Base-by-base conservation (phyloP, 305 asterid genomes). In the Fraxinus sp. region DNA sequence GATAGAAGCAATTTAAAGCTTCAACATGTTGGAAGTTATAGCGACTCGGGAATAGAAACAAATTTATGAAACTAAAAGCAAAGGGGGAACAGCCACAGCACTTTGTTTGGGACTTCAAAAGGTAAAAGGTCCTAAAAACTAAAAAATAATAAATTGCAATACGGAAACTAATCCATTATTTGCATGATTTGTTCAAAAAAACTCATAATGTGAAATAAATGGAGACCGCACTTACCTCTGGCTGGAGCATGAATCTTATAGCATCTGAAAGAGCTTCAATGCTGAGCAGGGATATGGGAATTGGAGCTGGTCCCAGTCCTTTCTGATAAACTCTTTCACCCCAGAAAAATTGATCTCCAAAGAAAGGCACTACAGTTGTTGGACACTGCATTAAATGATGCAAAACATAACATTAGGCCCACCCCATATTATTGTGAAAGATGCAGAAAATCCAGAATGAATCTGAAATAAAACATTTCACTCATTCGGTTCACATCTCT, bases 271-370 rank as follows among this genome's bases (percentile, higher is more conserved):
- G 98, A 80, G 92, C 90, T 79, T 94, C 93, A 1, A 89, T 90
- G 4, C 82, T 93, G 84, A 96, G 94, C 88, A 91, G 91, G 8
- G 98, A 93, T 55, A 96, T 89, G 80, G 98, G 98, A 72, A 96
- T 96, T 1, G 98, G 95, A 39, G 98, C 81, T 32, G 99, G 98
- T 46, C 98, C 98, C 8, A 94, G 84, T 52, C 95, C 98, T 85
- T 87, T 89, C 82, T 94, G 91, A 86, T 85, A 86, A 64, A 96
- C 88, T 82, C 92, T 88, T 35, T 96, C 98, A 6, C 98, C 99
- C 99, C 99, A 96, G 90, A 96, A 94, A 83, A 93, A 93, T 80
- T 94, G 99, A 81, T 96, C 99, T 7, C 99, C 98, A 20, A 96
- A 96, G 89, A 96, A 96, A 0, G 99, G 99, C 59, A 96, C 95